Base-by-base conservation (phyloP, 192 early-diverging fungal genomes). In the Coemansia sp. region DNA sequence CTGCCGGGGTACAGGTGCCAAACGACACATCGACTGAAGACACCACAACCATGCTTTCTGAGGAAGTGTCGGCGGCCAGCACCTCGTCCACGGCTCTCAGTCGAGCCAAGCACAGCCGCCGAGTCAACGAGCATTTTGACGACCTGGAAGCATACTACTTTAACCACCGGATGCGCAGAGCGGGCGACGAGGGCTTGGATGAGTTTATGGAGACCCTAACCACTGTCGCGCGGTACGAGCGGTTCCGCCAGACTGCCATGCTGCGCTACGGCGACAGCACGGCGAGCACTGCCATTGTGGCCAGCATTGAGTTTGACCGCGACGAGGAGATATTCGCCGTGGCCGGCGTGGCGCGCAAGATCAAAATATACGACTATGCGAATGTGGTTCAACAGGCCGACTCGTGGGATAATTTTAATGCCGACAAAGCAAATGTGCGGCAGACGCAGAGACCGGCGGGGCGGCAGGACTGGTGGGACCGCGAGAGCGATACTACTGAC, bases 301-400 rank as follows among this genome's bases (percentile, higher is more conserved):
- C 90, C 1, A 89, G 92, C 37, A 92, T 98, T 47, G 94, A 94
- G 71, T 97, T 98, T 83, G 93, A 96, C 75, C 82, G 88, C 43
- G 95, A 98, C 65, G 90, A 94, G 58, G 91, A 94, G 73, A 90
- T 89, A 47, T 96, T 98, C 85, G 96, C 95, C 1, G 91, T 90
- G 1, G 96, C 92, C 37, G 96, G 96, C 16, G 93, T 96, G 2
- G 92, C 90, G 6, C 88, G 88, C 59, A 93, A 93, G 61, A 94
- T 98, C 83, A 95, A 95, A 71, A 88, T 98, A 19, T 98, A 88
- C 74, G 94, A 96, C 35, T 96, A 89, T 69, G 83, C 75, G 52
- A 81, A 81, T 22, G 69, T 81, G 57, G 65, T 81, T 12, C 64
- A 75, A 63, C 78, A 81, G 48, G 73, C 78, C 1, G 73, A 81